Evolutionary conservation across 208 protist genomes (phyloP), one percentile per base, ranked within the genome.

Genomic region (Leishmania mexicana): DNA sequence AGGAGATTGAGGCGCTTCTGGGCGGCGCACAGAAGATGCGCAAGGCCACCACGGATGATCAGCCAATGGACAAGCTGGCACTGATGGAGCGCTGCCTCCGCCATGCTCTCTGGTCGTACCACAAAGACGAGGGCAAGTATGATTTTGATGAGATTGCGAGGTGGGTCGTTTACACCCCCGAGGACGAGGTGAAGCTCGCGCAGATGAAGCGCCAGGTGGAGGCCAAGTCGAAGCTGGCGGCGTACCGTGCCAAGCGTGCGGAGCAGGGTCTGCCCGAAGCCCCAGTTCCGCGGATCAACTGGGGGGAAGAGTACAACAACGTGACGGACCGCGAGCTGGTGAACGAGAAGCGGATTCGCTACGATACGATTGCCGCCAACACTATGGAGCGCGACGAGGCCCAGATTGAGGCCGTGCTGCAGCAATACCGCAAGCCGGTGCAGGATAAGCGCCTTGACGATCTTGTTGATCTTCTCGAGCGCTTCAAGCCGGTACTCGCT

Each of bases 51-150:
- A 92, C 87, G 62, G 94, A 98, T 83, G 93, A 97, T 79, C 90
- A 96, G 81, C 94, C 94, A 28, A 96, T 98, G 93, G 94, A 97
- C 78, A 97, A 98, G 85, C 85, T 98, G 58, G 86, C 86, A 2
- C 86, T 97, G 76, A 98, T 98, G 88, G 96, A 98, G 85, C 93
- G 96, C 81, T 96, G 93, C 86, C 93, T 98, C 51, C 94, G 96
- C 79, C 96, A 98, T 87, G 94, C 93, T 15, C 85, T 98, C 40
- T 97, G 93, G 92, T 96, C 92, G 49, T 98, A 98, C 88, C 88
- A 96, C 84, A 97, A 97, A 83, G 94, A 98, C 60, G 93, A 98
- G 72, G 95, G 92, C 31, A 94, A 90, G 82, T 94, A 83, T 85
- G 87, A 97, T 84, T 96, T 96, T 85, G 89, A 87, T 47, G 89